Conservation (phyloP, 2,329 filamentous ascomycete genomes). For the Pseudopithomyces chartarum region DNA sequence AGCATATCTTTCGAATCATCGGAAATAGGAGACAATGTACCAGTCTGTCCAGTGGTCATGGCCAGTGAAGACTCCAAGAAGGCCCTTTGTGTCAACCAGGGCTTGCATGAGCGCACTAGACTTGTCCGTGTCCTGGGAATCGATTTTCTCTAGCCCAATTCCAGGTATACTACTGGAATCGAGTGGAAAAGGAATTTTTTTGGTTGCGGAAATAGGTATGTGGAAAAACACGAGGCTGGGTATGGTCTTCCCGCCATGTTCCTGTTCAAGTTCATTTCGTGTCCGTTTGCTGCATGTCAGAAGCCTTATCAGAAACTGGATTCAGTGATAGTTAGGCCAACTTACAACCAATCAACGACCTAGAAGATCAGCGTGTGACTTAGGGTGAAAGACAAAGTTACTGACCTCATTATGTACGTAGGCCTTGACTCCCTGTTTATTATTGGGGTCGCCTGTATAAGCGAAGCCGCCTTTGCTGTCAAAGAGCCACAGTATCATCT, state of each 20-base stretch:
- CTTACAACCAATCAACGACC: slow-evolving; percentile 4
- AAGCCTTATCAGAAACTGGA: neutral
- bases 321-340: neutral
- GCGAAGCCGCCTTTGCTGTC: slow-evolving; percentile 51
- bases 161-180: slow-evolving; percentile 44
- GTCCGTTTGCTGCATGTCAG: slow-evolving; percentile 11
- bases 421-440: slow-evolving; percentile 15
- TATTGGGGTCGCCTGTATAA: slow-evolving; percentile 18
- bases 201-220: slow-evolving; percentile 48
- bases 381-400: neutral
- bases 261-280: slow-evolving; percentile 17
- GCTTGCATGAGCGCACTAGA: slow-evolving; percentile 65
- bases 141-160: slow-evolving; percentile 39
- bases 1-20: neutral
- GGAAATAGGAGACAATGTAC: neutral
- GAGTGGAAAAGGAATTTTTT: neutral
- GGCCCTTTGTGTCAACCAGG: slow-evolving; percentile 58
- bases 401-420: slow-evolving; percentile 32
- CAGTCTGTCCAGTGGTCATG: slow-evolving; percentile 62
- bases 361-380: neutral
- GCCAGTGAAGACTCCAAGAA: slow-evolving; percentile 60
- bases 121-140: slow-evolving; percentile 39
- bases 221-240: slow-evolving; percentile 62
- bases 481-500: slow-evolving; percentile 72
- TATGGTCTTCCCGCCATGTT: slow-evolving; percentile 42